Percentiles rank a stretch among this genome's conserved stretches.
These are phyloP conservation scores for Aspergillus neoniger DNA, from an alignment of 2,329 filamentous ascomycete species.

Conservation along the genomic window DNA sequence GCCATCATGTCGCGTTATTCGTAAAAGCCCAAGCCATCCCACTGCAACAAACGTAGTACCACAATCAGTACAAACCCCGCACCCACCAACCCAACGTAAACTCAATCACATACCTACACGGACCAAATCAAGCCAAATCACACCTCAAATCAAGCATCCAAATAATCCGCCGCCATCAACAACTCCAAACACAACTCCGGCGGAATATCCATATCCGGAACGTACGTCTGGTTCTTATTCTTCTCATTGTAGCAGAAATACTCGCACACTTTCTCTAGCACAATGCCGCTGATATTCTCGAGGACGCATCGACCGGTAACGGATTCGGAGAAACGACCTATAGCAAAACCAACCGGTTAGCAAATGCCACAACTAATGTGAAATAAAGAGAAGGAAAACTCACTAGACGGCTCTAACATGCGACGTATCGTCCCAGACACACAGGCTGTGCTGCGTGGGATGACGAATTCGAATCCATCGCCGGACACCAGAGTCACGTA, in stretches of 20 bases:
- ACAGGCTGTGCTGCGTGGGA: constrained; percentile 62
- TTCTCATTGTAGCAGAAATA: constrained; percentile 71
- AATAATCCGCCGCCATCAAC: constrained; percentile 67
- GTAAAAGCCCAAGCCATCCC: background rate
- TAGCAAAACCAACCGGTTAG: background rate
- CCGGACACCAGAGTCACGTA: constrained; percentile 66
- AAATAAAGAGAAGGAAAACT: constrained; percentile 24
- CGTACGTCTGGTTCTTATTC: constrained; percentile 60
- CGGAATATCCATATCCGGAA: constrained; percentile 68
- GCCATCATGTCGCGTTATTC: background rate
- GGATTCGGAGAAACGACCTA: constrained; percentile 64
- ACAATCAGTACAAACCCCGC: background rate
- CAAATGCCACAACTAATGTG: no score
- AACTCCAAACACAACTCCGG: constrained; percentile 66
- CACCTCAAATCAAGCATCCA: constrained; percentile 55
- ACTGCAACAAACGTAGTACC: background rate
- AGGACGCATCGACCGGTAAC: constrained; percentile 59
- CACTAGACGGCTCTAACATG: constrained; percentile 66
- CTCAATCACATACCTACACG: background rate
- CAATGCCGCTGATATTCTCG: constrained; percentile 63
- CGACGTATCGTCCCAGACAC: constrained; percentile 63
- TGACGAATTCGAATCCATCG: constrained; percentile 66
- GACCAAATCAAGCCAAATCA: constrained; percentile 21
- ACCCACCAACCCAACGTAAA: background rate
- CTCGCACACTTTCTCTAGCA: constrained; percentile 70